Base-by-base conservation (phyloP, 306 rosid species). In the Biancaea sappan region DNA sequence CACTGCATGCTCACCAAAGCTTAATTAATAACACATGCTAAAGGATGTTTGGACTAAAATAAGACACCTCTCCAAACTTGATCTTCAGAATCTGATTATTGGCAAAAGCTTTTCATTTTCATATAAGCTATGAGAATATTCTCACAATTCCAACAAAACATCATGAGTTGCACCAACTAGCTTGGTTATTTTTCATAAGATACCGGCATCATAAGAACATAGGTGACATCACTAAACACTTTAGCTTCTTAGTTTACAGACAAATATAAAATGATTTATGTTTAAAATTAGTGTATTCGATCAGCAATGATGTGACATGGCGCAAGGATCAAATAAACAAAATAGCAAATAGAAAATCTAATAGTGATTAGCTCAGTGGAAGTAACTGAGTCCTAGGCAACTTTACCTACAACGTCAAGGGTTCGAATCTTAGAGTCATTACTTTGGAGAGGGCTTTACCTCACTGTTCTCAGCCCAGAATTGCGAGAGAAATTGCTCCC, bases 261-360 rank as follows among this genome's bases (percentile, higher is more conserved):
- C 68, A 64, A 25, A 51, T 59, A 35, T 15, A 34, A 8, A 31
- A 38, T 13, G 14, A 61, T 18, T 10, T 35, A 10, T 19, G 11
- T 44, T n/a, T 9, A 74, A 26, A 58, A 48, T 29, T 25, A 57
- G 65, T 41, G 40, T 58, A 50, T 32, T 57, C 48, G 75, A 16
- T 35, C 53, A 28, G 35, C 31, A 52, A 64, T 59, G 22, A 47
- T 64, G 12, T 22, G 43, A 61, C n/a, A 56, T 77, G 43, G 48
- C 72, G 12, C n/a, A 71, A 54, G 48, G 25, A 26, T 69, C 75
- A 56, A 63, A 31, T 21, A 83, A 25, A 44, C 22, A 25, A 9
- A n/a, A 59, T n/a, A n/a, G n/a, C n/a, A n/a, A n/a, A n/a, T n/a
- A n/a, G n/a, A n/a, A n/a, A n/a, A n/a, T n/a, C n/a, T n/a, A n/a